Evolutionary conservation across 2,329 filamentous ascomycete species (phyloP).

Genomic region (Nemania sp.): DNA sequence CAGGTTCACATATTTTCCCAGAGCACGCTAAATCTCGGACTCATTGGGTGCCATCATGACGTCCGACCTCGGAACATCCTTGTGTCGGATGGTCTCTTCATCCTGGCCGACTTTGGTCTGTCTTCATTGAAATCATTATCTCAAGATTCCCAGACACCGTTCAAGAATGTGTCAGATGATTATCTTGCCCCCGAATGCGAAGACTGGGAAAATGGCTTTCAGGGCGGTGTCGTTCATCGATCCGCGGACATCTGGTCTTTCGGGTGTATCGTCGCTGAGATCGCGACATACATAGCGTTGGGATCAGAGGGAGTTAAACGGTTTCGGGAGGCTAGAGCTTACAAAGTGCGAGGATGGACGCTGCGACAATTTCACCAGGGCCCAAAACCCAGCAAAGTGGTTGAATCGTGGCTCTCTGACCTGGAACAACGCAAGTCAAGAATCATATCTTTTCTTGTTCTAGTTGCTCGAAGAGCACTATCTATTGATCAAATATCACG

Average conservation of each 20-base stretch:
- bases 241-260: slow-evolving; percentile 15
- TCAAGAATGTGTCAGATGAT: slow-evolving; percentile 2
- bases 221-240: neutral
- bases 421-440: slow-evolving; percentile 3
- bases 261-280: slow-evolving; percentile 17
- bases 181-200: slow-evolving; percentile 15
- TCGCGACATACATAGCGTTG: slow-evolving; percentile 6
- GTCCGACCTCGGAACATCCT: slow-evolving; percentile 16
- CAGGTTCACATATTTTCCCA: slow-evolving; percentile 12
- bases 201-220: neutral
- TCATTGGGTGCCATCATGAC: slow-evolving; percentile 17
- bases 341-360: slow-evolving; percentile 6
- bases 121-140: neutral
- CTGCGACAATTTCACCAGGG: slow-evolving; percentile 13
- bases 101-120: slow-evolving; percentile 18
- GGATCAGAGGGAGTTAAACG: slow-evolving; percentile 1
- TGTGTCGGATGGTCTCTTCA: slow-evolving; percentile 6
- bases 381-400: slow-evolving; percentile 5
- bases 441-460: neutral
- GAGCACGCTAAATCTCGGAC: slow-evolving; percentile 1
- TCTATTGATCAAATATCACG: neutral
- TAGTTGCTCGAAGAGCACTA: neutral
- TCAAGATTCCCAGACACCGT: slow-evolving; percentile 6
- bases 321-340: slow-evolving; percentile 1
- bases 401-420: neutral